Evolutionary conservation across 169 alveolate species (phyloP).

Genomic region (Eimeria sp.): DNA sequence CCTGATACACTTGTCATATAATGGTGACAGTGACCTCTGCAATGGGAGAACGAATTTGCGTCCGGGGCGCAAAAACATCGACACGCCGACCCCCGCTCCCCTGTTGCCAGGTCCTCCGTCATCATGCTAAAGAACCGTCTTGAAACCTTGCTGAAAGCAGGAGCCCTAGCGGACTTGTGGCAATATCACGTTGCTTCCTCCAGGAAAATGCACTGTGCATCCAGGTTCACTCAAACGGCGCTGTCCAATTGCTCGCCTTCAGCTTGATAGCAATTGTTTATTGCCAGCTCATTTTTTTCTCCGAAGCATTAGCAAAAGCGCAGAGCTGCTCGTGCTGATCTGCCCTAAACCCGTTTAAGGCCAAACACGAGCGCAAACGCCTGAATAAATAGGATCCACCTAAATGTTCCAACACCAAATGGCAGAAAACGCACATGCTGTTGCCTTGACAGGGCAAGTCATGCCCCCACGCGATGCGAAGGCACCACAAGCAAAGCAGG

Average conservation of each 20-base stretch:
- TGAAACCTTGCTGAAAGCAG: background rate
- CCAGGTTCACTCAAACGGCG: background rate
- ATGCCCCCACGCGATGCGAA: background rate
- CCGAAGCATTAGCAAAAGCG: background rate
- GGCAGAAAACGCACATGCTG: constrained; percentile 17
- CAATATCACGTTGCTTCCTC: background rate
- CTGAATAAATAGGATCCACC: background rate
- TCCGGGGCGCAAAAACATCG: background rate
- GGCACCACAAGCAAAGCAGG: background rate
- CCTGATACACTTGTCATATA: background rate
- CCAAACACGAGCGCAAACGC: background rate
- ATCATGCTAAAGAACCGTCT: background rate
- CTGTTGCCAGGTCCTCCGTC: background rate
- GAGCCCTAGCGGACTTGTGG: background rate
- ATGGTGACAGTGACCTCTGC: background rate
- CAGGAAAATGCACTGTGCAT: background rate
- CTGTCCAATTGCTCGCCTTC: background rate
- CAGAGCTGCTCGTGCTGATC: background rate
- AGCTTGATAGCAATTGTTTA: background rate
- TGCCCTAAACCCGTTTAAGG: background rate
- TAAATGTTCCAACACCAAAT: background rate
- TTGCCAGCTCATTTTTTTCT: background rate
- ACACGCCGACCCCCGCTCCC: background rate
- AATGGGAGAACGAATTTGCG: too few relatives aligned
- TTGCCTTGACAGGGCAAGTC: background rate